These are phyloP conservation scores for Pythium diclinum DNA, from an alignment of 352 stramenopile species.

Conservation along the genomic window DNA sequence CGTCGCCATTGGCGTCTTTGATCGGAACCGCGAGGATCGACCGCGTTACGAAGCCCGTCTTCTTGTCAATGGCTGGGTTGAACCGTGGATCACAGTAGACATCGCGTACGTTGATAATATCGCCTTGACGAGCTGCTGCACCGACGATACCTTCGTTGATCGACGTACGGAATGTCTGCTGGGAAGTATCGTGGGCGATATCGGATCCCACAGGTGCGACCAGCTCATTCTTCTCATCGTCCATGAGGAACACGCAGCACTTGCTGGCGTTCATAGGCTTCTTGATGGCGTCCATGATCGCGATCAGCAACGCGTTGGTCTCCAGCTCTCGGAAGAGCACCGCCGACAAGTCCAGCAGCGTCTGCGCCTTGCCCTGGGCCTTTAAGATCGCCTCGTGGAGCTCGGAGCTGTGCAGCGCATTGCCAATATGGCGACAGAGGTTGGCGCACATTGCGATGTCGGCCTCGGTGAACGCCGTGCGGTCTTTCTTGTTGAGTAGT, in stretches of 20 bases:
- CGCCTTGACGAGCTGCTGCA: constrained; percentile 56
- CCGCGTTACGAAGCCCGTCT: constrained; percentile 64
- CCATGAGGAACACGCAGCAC: constrained; percentile 67
- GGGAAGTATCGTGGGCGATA: constrained; percentile 38
- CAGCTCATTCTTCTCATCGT: constrained; percentile 55
- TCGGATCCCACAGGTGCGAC: constrained; percentile 48
- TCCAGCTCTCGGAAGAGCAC: constrained; percentile 66
- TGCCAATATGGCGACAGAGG: constrained; percentile 54
- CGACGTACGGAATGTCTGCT: constrained; percentile 51
- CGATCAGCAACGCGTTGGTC: constrained; percentile 49
- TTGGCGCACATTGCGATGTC: constrained; percentile 55
- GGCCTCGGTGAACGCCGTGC: constrained; percentile 39
- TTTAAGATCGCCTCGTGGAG: constrained; percentile 57
- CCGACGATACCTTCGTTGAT: constrained; percentile 51
- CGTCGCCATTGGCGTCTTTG: constrained; percentile 57
- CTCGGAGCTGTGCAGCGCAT: constrained; percentile 48
- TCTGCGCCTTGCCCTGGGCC: constrained; percentile 63
- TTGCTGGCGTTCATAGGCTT: constrained; percentile 46
- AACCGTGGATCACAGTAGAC: constrained; percentile 64
- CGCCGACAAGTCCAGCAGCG: constrained; percentile 57
- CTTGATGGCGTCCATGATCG: constrained; percentile 53
- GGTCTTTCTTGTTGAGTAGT: constrained; percentile 39
- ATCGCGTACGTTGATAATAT: constrained; percentile 78
- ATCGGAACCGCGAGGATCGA: constrained; percentile 82
- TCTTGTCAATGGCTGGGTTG: constrained; percentile 54